Evolutionary conservation across 73 alveolate species (phyloP).

Genomic region (Uronychia setigera): DNA sequence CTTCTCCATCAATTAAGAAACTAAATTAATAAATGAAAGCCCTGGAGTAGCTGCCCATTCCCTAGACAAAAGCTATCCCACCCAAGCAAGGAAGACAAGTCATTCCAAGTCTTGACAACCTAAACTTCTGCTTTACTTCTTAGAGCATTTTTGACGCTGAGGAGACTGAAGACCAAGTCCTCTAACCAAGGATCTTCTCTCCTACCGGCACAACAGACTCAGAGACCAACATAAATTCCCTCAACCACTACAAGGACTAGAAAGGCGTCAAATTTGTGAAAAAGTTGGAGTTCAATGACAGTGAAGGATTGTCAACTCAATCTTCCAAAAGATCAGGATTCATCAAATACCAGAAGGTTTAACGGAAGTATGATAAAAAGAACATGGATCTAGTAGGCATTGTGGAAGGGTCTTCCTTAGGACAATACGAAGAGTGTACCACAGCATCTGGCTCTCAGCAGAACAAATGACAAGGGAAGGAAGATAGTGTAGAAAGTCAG

Average conservation of each 20-base stretch:
- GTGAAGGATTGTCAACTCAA: not conserved
- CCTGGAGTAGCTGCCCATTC: too few relatives aligned
- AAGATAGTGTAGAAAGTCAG: too few relatives aligned
- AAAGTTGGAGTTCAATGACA: not conserved
- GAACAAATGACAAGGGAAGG: too few relatives aligned
- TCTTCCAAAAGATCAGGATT: not conserved
- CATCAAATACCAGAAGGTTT: not conserved
- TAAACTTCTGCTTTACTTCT: not conserved
- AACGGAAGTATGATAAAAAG: not conserved
- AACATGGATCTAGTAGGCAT: not conserved
- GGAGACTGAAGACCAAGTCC: not conserved
- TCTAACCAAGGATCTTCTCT: not conserved
- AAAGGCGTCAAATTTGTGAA: not conserved
- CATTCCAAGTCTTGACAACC: not conserved
- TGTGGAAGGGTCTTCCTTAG: too few relatives aligned
- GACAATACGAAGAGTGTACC: too few relatives aligned
- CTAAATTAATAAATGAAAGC: too few relatives aligned
- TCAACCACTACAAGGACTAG: too few relatives aligned
- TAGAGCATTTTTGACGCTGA: slow-evolving; percentile 1
- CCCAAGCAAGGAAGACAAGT: not conserved
- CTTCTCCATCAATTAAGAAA: too few relatives aligned
- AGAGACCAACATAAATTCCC: not conserved
- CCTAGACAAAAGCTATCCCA: not conserved
- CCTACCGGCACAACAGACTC: not conserved
- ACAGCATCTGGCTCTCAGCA: too few relatives aligned